Evolutionary conservation across 1,139 yeast species (phyloP).

Genomic region (Yamadazyma buinensis): DNA sequence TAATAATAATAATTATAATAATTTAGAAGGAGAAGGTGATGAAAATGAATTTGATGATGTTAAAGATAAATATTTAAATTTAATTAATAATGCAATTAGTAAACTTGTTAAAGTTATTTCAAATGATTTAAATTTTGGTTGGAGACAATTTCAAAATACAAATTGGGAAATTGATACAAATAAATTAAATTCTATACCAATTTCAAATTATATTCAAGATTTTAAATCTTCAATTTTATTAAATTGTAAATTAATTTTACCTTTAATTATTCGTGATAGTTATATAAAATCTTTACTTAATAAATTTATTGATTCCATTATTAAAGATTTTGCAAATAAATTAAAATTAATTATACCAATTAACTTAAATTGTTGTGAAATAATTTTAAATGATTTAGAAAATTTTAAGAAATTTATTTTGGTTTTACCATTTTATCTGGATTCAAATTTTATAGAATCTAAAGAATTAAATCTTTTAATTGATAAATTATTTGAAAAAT

Average conservation of each 20-base stretch:
- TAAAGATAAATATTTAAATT: slow-evolving; percentile 52
- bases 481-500: slow-evolving; percentile 35
- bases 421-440: slow-evolving; percentile 45
- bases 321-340: slow-evolving; percentile 54
- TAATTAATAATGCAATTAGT: slow-evolving; percentile 58
- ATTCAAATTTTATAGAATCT: slow-evolving; percentile 25
- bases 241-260: slow-evolving; percentile 49
- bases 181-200: slow-evolving; percentile 57
- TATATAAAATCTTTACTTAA: slow-evolving; percentile 75
- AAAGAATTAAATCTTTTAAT: slow-evolving; percentile 10
- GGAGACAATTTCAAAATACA: slow-evolving; percentile 82
- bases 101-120: slow-evolving; percentile 57
- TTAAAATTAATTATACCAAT: slow-evolving; percentile 48
- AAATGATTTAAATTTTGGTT: slow-evolving; percentile 60
- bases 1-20: no score
- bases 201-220: slow-evolving; percentile 66
- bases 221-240: slow-evolving; percentile 44
- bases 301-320: slow-evolving; percentile 64
- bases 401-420: slow-evolving; percentile 55
- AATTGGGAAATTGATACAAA: slow-evolving; percentile 57
- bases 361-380: slow-evolving; percentile 71
- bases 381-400: slow-evolving; percentile 68
- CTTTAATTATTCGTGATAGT: slow-evolving; percentile 64
- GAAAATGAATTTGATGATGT: slow-evolving; percentile 61
- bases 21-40: no score